Base-by-base conservation (phyloP, 352 stramenopile genomes). In the Globisporangium uncinulatum region DNA sequence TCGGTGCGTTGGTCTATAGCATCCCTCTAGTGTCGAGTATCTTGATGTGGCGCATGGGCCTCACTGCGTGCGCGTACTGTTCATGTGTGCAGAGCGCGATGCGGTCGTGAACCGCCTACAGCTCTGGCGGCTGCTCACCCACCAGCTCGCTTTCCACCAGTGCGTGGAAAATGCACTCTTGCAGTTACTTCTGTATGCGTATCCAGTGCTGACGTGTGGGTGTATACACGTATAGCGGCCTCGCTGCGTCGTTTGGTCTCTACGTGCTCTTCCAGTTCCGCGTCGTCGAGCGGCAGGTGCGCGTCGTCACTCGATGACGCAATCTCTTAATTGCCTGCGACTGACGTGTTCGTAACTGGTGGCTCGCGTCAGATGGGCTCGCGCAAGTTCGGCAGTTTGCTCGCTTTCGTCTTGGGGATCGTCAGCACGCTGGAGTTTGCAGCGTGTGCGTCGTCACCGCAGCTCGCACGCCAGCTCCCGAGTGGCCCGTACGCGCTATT, bases 191-290 rank as follows among this genome's bases (percentile, higher is more conserved):
- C 14, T 45, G 8, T 48, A 37, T 37, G 39, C 17, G 36, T 19
- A 43, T 24, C 6, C 36, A 34, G 15, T 24, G 15, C 7, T 42
- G 20, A 11, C 19, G 11, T 51, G 21, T 56, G 19, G 14, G 36
- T 41, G 17, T 24, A 46, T 54, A 9, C 31, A 6, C 13, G 19
- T 45, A 11, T 36, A 93, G 85, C 73, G 85, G 85, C 8, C 61
- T 95, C 21, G 81, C 80, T 0, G 83, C 83, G 39, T 86, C 83
- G 1, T 73, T 95, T 50, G 85, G 85, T 7, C 70, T 95, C 44
- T 95, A 95, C 55, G 67, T 86, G 47, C 74, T 95, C 57, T 95
- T 92, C 71, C 81, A 92, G 71, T 93, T 88, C 65, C 81, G 85
- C 46, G 68, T 92, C 21, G 62, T 95, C 19, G 85, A 95, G 61